Base-by-base conservation (phyloP, 2,329 filamentous ascomycete genomes). In the Curvularia hawaiiensis region DNA sequence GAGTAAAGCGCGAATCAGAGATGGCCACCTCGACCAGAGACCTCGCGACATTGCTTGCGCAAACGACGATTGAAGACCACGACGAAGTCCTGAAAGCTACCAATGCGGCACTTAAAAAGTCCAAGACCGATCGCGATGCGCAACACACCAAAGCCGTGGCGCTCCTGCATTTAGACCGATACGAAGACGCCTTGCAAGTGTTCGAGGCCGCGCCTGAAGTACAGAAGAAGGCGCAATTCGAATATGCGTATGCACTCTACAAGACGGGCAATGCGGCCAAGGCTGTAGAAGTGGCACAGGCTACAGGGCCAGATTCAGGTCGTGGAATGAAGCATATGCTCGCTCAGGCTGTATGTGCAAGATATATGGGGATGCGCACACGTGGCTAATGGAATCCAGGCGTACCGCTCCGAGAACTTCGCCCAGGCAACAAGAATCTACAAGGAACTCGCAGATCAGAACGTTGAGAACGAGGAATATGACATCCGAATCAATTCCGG, bases 181-280 rank as follows among this genome's bases (percentile, higher is more conserved):
- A 89, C 75, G 85, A 90, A 56, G 91, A 95, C 75, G 90, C 90
- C 45, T 79, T 92, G 47, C 85, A 86, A 58, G 83, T 86, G 54
- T 83, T 94, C 58, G 84, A 87, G 58, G 85, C 87, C 35, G 86
- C 82, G 18, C 80, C 84, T 56, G 80, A 79, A 62, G 78, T 93
- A 56, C 85, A 88, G 71, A 79, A 84, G 39, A 77, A 78, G 56
- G 90, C 88, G 64, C 70, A 78, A 16, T 81, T 93, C 43, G 91
- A 93, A 75, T 88, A 88, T 72, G 85, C 89, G 2, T 96, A 96
- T 79, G 88, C 90, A n/a, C 82, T 93, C 20, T 96, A 95, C 79
- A 95, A 93, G 79, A 84, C 85, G 0, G 90, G 90, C 24, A 82
- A 87, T 62, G 83, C 91, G 1, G 79, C 83, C 20, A 87, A 88